Base-by-base conservation (phyloP, 352 stramenopile genomes). In the Phytophthora cactorum region DNA sequence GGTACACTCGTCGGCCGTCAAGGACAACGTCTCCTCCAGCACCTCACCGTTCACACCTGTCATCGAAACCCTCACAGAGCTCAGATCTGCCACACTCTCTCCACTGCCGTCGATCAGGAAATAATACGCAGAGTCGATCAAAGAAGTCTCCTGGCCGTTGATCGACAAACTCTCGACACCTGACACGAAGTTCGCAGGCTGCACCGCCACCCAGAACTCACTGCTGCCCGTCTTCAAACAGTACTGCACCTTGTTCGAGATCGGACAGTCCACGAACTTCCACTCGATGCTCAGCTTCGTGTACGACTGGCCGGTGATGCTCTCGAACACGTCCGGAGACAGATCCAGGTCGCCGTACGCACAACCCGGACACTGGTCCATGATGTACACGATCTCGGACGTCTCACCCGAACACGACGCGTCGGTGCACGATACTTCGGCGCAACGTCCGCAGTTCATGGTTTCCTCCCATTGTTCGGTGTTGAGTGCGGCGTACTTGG, bases 111-210 rank as follows among this genome's bases (percentile, higher is more conserved):
- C 76, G 14, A 80, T 53, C 32, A 90, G 34, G 45, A 89, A 92
- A 41, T 91, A 93, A 39, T 84, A 91, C 1, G 79, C 81, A 25
- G 81, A 91, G 45, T 81, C 67, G 14, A 93, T 71, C 81, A 93
- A 80, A 4, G 51, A 75, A 11, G 81, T 86, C 9, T 66, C 47
- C 45, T 89, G 63, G 25, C 78, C 79, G 41, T 91, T 85, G 54
- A 93, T 84, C 29, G 63, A 67, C 47, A 91, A 34, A 59, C 63
- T 84, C 64, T 77, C 27, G 53, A 93, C 69, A 28, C 84, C 84
- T 4, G 75, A 66, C 38, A 75, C 66, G 29, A 81, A 69, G 66
- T 91, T 90, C 17, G 84, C 69, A 9, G 84, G 84, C 53, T 93
- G 84, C 54, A 93, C 62, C 1, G 84, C 82, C 27, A 78, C 63